phyloP scores from a whole-genome alignment of 1,139 yeast species.

The Groenewaldozyma sp. region DNA sequence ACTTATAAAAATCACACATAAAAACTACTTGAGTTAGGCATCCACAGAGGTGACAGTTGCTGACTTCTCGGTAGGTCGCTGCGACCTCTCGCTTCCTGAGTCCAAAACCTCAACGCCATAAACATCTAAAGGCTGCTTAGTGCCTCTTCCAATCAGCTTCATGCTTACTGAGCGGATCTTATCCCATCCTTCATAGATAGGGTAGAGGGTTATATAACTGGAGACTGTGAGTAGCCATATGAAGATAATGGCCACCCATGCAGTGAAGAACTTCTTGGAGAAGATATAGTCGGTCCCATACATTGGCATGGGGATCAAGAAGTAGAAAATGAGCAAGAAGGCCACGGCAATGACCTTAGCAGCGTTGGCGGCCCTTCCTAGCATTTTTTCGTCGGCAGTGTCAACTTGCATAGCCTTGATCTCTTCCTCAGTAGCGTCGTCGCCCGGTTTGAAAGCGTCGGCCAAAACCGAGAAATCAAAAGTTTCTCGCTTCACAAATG shows the following conservation, averaged over 20 bases:
- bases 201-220: conserved; percentile 9
- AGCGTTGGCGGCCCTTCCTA: conserved; percentile 1
- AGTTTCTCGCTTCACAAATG: conserved; percentile 55
- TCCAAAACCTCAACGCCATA: too few relatives aligned
- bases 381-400: background rate
- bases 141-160: too few relatives aligned
- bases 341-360: conserved; percentile 3
- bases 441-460: conserved; percentile 55
- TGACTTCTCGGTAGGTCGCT: too few relatives aligned
- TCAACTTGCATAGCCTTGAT: conserved; percentile 7
- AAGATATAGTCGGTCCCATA: conserved; percentile 12
- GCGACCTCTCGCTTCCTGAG: too few relatives aligned
- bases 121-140: too few relatives aligned
- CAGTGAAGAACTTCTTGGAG: conserved; percentile 13
- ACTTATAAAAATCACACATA: too few relatives aligned
- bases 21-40: too few relatives aligned
- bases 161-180: too few relatives aligned
- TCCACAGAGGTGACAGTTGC: too few relatives aligned
- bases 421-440: conserved; percentile 21
- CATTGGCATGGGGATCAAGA: conserved; percentile 10
- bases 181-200: conserved; percentile 10
- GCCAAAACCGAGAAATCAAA: conserved; percentile 61
- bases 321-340: conserved; percentile 1
- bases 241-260: conserved; percentile 11
- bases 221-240: conserved; percentile 10